phyloP scores from a whole-genome alignment of 148 eudicot species.

The Nepenthes mirabilis region DNA sequence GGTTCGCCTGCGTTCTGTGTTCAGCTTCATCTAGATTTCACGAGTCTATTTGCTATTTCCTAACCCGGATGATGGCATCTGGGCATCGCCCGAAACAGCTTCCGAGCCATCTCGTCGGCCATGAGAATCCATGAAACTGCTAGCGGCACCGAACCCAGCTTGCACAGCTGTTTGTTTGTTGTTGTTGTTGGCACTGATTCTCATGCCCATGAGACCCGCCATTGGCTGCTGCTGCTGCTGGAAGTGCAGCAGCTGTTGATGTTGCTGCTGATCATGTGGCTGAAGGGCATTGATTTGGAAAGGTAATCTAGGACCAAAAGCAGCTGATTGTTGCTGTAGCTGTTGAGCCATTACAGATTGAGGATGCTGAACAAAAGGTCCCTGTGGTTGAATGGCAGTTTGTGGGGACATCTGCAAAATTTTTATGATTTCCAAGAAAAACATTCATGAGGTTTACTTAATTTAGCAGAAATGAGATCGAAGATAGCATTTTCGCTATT shows the following conservation, averaged over 20 bases:
- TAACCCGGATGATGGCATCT: slow-evolving; percentile 8
- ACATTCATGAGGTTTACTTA: background rate
- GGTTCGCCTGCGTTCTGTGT: no score
- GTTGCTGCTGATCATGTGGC: slow-evolving; percentile 36
- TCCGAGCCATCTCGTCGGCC: slow-evolving; percentile 30
- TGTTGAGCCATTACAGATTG: slow-evolving; percentile 31
- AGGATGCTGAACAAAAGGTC: slow-evolving; percentile 36
- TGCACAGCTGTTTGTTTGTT: slow-evolving; percentile 30
- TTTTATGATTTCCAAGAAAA: background rate
- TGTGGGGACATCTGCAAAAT: slow-evolving; percentile 30
- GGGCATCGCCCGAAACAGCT: slow-evolving; percentile 22
- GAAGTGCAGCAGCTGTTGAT: slow-evolving; percentile 24
- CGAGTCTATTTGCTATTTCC: slow-evolving; percentile 4
- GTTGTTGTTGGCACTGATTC: slow-evolving; percentile 19
- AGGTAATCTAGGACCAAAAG: slow-evolving; percentile 26
- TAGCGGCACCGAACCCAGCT: slow-evolving; percentile 17
- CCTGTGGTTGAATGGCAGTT: slow-evolving; percentile 36
- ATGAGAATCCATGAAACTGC: slow-evolving; percentile 24
- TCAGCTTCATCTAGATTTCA: slow-evolving; percentile 2
- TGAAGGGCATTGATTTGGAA: slow-evolving; percentile 32
- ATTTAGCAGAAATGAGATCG: no score
- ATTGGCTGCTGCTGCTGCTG: slow-evolving; percentile 34
- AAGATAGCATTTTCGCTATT: no score
- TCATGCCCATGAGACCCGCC: slow-evolving; percentile 31
- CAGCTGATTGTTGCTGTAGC: slow-evolving; percentile 36